phyloP scores from a whole-genome alignment of 75 land plant species.

The Adiantum capillusveneris region DNA sequence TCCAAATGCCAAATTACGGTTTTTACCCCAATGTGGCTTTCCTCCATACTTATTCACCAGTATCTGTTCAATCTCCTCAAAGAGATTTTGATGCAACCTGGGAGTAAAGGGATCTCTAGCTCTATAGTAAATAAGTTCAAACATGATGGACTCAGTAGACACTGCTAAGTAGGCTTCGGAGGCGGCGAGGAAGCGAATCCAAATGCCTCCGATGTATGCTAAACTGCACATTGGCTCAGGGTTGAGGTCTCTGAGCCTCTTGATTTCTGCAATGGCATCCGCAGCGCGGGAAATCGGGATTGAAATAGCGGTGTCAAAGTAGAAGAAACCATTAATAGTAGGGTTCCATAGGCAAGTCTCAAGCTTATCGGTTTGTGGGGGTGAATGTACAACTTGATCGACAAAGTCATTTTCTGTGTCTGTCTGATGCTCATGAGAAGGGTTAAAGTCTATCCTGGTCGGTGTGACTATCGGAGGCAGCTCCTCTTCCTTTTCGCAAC shows the following conservation, averaged over 20 bases:
- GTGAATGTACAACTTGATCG: neutral
- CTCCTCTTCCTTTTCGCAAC: slow-evolving; percentile 10
- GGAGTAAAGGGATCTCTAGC: neutral
- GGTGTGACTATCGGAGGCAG: neutral
- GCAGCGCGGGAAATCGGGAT: neutral
- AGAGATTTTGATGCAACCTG: slow-evolving; percentile 13
- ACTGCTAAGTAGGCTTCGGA: slow-evolving; percentile 15
- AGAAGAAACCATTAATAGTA: neutral
- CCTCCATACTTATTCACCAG: slow-evolving; percentile 22
- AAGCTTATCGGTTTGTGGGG: neutral
- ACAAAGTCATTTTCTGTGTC: neutral
- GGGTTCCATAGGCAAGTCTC: slow-evolving; percentile 18
- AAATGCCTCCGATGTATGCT: neutral
- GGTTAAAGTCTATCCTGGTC: neutral
- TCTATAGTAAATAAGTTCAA: slow-evolving; percentile 15
- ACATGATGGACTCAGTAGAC: slow-evolving; percentile 7
- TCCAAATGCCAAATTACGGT: slow-evolving; percentile 19
- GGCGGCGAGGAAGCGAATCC: neutral
- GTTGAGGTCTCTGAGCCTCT: slow-evolving; percentile 10
- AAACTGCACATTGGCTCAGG: slow-evolving; percentile 6
- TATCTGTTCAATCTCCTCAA: slow-evolving; percentile 36
- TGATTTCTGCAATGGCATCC: slow-evolving; percentile 10
- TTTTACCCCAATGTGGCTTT: slow-evolving; percentile 31
- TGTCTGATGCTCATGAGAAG: neutral
- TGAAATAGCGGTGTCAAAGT: slow-evolving; percentile 1